Conservation (phyloP, 2,329 filamentous ascomycete species). For the Thelonectria discophora region DNA sequence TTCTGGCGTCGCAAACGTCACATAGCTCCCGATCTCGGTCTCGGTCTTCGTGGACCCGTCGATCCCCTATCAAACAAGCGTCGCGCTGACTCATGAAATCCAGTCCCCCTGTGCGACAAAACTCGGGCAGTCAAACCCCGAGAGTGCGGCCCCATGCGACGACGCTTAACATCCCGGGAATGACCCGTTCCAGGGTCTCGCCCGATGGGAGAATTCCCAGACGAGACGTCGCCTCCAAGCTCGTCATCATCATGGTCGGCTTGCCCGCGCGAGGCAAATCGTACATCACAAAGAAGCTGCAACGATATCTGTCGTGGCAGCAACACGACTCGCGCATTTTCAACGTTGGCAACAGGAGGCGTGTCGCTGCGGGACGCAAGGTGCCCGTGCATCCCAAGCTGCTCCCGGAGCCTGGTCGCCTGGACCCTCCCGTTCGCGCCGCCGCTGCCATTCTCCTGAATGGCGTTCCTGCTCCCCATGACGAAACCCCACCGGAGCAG, state of each 20-base stretch:
- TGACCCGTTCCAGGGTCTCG: constrained; percentile 94
- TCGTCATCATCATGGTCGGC: constrained; percentile 98
- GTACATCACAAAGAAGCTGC: constrained; percentile 98
- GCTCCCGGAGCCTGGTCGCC: constrained; percentile 47
- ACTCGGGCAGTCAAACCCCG: constrained; percentile 80
- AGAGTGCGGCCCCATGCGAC: constrained; percentile 84
- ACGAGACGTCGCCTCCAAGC: constrained; percentile 92
- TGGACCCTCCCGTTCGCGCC: constrained; percentile 60
- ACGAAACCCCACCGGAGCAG: constrained; percentile 39
- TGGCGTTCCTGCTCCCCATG: constrained; percentile 53
- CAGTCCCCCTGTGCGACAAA: constrained; percentile 75
- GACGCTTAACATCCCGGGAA: constrained; percentile 93
- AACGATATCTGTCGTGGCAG: constrained; percentile 94
- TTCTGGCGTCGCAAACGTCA: constrained; percentile 28
- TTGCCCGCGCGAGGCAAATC: constrained; percentile 95
- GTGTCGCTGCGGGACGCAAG: constrained; percentile 74
- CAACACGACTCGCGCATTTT: constrained; percentile 97
- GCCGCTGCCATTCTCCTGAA: constrained; percentile 68
- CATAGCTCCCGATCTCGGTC: constrained; percentile 35
- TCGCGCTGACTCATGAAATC: constrained; percentile 36
- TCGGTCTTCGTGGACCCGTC: constrained; percentile 37
- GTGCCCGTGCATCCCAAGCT: constrained; percentile 48
- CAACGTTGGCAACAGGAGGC: constrained; percentile 92
- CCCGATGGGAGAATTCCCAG: constrained; percentile 94
- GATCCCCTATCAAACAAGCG: constrained; percentile 27